A percentile compares a stretch with the other conserved stretches of the same genome.
Conservation (phyloP, 768 basidiomycete genomes). For the Fistulinella prunicolor region DNA sequence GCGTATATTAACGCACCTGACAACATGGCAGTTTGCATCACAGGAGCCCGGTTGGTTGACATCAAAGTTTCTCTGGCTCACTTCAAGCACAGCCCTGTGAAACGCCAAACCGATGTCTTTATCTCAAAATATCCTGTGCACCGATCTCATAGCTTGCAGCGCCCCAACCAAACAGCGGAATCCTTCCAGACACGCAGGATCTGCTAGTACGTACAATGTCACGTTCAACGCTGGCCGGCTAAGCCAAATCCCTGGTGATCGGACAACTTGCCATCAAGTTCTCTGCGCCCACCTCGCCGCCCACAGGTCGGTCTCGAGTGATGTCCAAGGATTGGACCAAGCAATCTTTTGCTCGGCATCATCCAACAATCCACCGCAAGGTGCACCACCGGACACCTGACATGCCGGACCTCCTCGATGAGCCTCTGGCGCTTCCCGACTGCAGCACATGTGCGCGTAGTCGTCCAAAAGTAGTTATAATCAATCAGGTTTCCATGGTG, state of each 20-base stretch:
- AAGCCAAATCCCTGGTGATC: too few relatives aligned
- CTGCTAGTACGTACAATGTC: too few relatives aligned
- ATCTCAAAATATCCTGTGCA: not conserved
- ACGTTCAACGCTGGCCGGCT: too few relatives aligned
- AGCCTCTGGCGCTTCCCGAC: not conserved
- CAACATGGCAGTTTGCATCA: slow-evolving; percentile 22
- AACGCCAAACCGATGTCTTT: not conserved
- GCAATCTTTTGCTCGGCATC: too few relatives aligned
- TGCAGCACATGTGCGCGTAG: not conserved
- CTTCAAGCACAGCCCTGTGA: slow-evolving; percentile 13
- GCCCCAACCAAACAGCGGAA: not conserved
- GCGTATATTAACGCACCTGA: slow-evolving; percentile 19
- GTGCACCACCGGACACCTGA: not conserved
- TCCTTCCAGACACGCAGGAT: too few relatives aligned
- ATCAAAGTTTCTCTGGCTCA: not conserved
- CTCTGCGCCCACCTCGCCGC: too few relatives aligned
- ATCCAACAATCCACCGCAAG: not conserved
- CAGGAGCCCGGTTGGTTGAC: not conserved
- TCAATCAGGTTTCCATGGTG: not conserved
- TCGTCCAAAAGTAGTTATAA: not conserved
- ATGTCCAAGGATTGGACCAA: not conserved
- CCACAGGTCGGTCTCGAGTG: too few relatives aligned
- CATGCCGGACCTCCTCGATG: not conserved
- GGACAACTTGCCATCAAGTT: too few relatives aligned
- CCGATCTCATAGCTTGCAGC: slow-evolving; percentile 5